A percentile compares a stretch with the other conserved stretches of the same genome.
These are phyloP conservation scores for Cercophora samala DNA, from an alignment of 495 filamentous ascomycete species.

Conservation along the genomic window DNA sequence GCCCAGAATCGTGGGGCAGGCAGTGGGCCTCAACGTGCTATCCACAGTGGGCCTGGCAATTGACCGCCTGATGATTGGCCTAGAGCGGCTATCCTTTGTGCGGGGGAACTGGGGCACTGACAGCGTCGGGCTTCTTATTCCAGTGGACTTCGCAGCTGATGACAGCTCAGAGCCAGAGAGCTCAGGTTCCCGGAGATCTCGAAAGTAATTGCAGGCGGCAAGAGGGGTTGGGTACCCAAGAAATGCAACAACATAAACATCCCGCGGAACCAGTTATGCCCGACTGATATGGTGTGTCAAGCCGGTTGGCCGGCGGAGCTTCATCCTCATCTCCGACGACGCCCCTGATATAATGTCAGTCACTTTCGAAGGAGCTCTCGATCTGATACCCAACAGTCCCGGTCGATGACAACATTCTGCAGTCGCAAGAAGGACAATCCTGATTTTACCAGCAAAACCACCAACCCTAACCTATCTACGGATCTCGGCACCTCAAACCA, in stretches of 20 bases:
- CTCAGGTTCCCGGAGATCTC: not conserved
- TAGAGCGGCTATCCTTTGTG: not conserved
- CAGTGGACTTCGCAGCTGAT: not conserved
- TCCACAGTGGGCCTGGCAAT: not conserved
- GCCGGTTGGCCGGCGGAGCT: not conserved
- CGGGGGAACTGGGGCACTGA: not conserved
- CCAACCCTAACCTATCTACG: not conserved
- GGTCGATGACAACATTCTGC: constrained; percentile 4
- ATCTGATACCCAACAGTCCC: constrained; percentile 1
- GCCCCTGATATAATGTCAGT: not conserved
- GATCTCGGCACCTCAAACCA: not conserved
- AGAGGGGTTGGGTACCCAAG: not conserved
- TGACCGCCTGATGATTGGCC: constrained; percentile 2
- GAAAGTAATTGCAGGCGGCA: not conserved
- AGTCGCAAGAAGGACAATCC: not conserved
- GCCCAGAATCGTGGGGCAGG: not conserved
- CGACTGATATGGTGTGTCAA: not conserved
- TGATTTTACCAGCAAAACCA: not conserved
- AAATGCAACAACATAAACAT: not conserved
- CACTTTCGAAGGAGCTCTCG: not conserved
- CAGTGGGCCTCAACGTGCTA: not conserved
- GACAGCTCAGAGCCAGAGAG: not conserved
- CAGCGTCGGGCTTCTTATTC: not conserved
- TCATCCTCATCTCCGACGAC: constrained; percentile 1
- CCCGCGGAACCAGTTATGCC: not conserved